Base-by-base conservation (phyloP, 495 filamentous ascomycete species). In the Podospora appendiculata region DNA sequence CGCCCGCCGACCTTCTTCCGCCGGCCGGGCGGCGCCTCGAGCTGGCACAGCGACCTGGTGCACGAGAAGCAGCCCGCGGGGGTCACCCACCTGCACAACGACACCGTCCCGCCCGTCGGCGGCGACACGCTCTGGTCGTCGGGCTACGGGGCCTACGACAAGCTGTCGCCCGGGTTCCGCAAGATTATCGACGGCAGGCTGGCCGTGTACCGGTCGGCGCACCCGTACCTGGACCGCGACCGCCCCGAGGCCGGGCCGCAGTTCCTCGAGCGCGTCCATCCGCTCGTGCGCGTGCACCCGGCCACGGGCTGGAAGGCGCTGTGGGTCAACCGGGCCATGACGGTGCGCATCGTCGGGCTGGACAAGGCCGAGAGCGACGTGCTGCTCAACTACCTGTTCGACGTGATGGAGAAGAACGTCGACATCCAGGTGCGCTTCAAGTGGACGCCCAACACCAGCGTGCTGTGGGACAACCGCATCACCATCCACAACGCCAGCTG, bases 101-200 rank as follows among this genome's bases (percentile, higher is more conserved):
- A 81, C 60, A 85, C 82, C 0, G 70, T 89, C 6, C 84, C 85
- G 0, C 74, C 72, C 0, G 55, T 81, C 2, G 85, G 85, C 4
- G 84, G 84, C 8, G 85, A 89, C 58, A 87, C 85, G 3, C 75
- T 89, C 3, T 89, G 84, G 84, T 80, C 84, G 0, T 81, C 75
- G 53, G 84, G 83, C 3, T 87, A 87, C 55, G 67, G 76, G 10
- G 84, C 83, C 4, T 89, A 89, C 62, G 82, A 85, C 66, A 87
- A 87, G 63, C 74, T 88, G 2, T 85, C 81, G 6, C 84, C 84
- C 0, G 72, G 69, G 6, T 87, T 87, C 70, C 83, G 84, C 48
- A 80, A 81, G 56, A 75, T 89, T 44, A 83, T 89, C 52, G 84
- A 89, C 61, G 84, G 85, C 11, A 78, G 73, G 56, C 70, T 78